Percentiles rank a stretch among this genome's conserved stretches.
Evolutionary conservation across 495 filamentous ascomycete species (phyloP).

Genomic region (Hyaloscypha finlandica): DNA sequence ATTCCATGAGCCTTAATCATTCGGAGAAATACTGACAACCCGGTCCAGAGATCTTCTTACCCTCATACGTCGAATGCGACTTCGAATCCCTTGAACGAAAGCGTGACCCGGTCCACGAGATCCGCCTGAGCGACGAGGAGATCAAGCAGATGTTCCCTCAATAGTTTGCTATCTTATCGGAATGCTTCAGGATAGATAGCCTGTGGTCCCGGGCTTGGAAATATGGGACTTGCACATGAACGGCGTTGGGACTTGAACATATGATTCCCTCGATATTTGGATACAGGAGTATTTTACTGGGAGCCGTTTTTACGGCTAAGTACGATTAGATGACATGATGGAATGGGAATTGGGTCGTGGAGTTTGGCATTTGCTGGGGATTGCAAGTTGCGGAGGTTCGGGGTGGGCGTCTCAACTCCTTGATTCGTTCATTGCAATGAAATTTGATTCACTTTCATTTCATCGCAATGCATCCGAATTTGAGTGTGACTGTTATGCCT

Average conservation of each 20-base stretch:
- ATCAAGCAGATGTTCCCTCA: constrained; percentile 57
- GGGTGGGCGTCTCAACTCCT: constrained; percentile 12
- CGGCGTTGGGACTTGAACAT: constrained; percentile 30
- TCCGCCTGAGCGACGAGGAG: constrained; percentile 64
- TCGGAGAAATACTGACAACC: constrained; percentile 4
- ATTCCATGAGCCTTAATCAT: neutral
- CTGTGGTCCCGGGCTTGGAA: constrained; percentile 16
- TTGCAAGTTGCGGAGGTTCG: constrained; percentile 5
- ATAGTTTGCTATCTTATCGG: constrained; percentile 35
- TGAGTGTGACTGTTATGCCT: neutral
- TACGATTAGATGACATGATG: constrained; percentile 26
- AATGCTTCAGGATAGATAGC: constrained; percentile 16
- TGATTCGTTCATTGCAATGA: constrained; percentile 17
- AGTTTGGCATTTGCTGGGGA: constrained; percentile 18
- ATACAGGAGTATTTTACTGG: constrained; percentile 28
- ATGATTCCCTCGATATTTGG: constrained; percentile 32
- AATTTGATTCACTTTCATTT: constrained; percentile 25
- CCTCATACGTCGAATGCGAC: constrained; percentile 57
- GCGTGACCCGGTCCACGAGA: constrained; percentile 68
- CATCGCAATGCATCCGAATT: constrained; percentile 8
- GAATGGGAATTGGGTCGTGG: constrained; percentile 13
- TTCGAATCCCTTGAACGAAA: constrained; percentile 63
- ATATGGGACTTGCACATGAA: constrained; percentile 21
- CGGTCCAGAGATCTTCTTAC: constrained; percentile 53
- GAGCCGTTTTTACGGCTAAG: constrained; percentile 12